Evolutionary conservation across 1,284 basidiomycete genomes (phyloP).

Genomic region (Exsudoporus floridanus): DNA sequence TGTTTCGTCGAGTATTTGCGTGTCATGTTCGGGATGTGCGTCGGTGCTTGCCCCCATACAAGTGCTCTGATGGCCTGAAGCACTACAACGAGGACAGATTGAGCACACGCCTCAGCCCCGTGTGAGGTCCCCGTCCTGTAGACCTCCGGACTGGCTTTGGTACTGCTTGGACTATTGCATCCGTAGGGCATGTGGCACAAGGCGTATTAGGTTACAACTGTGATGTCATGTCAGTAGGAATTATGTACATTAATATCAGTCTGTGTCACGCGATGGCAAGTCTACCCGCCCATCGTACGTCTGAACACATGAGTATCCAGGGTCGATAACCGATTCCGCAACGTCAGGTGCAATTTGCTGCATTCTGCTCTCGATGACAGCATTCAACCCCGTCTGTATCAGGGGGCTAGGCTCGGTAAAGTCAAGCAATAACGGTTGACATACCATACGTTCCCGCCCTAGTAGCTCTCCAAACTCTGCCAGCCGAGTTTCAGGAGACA

Average conservation of each 20-base stretch:
- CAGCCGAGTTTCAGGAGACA: slow-evolving; percentile 48
- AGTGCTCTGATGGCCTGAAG: slow-evolving; percentile 9
- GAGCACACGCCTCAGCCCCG: slow-evolving; percentile 12
- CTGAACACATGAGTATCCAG: slow-evolving; percentile 15
- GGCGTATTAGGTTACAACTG: slow-evolving; percentile 30
- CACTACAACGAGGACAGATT: slow-evolving; percentile 1
- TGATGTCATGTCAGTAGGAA: slow-evolving; percentile 29
- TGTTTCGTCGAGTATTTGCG: slow-evolving; percentile 24
- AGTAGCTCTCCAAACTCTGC: slow-evolving; percentile 48
- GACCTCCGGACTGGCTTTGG: slow-evolving; percentile 14
- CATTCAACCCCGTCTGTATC: slow-evolving; percentile 38
- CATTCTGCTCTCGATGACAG: slow-evolving; percentile 39
- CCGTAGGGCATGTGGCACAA: slow-evolving; percentile 16
- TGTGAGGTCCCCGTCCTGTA: slow-evolving; percentile 2
- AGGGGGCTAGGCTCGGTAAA: slow-evolving; percentile 8
- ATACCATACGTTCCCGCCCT: slow-evolving; percentile 54
- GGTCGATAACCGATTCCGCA: slow-evolving; percentile 12
- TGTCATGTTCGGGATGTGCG: slow-evolving; percentile 11
- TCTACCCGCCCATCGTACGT: slow-evolving; percentile 3
- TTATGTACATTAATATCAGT: slow-evolving; percentile 31
- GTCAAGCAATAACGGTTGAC: slow-evolving; percentile 24
- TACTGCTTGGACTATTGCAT: slow-evolving; percentile 26
- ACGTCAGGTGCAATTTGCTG: slow-evolving; percentile 29
- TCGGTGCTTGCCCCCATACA: slow-evolving; percentile 4
- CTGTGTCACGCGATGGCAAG: slow-evolving; percentile 10